Percentiles rank a stretch among this genome's conserved stretches.
These are phyloP conservation scores for Chytriomyces confervae DNA, from an alignment of 192 early-diverging fungal genomes.

Conservation along the genomic window DNA sequence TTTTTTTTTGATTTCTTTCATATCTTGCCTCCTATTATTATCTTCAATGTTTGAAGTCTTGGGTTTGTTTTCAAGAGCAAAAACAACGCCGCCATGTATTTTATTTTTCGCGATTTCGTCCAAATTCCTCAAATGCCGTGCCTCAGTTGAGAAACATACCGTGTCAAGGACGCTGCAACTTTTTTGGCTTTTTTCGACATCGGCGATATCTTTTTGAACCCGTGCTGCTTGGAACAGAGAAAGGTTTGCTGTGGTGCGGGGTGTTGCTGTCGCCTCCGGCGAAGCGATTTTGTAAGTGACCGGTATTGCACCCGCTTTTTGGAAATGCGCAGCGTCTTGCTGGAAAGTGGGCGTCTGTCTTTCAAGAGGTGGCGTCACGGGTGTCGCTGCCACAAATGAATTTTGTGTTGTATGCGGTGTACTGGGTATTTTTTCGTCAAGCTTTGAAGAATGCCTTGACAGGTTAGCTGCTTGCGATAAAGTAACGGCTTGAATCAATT, in stretches of 20 bases:
- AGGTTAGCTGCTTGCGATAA: background rate
- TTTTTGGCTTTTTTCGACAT: conserved; percentile 24
- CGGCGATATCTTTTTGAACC: conserved; percentile 16
- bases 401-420: too few species aligned
- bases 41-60: background rate
- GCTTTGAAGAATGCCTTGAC: too few species aligned
- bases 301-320: too few species aligned
- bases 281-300: too few species aligned
- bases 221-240: conserved; percentile 11
- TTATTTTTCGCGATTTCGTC: conserved; percentile 1
- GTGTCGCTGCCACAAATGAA: too few species aligned
- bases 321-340: too few species aligned
- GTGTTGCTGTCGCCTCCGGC: too few species aligned
- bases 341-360: too few species aligned
- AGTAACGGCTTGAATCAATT: background rate
- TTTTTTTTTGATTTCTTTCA: background rate
- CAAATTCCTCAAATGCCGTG: background rate
- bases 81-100: conserved; percentile 1
- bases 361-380: too few species aligned
- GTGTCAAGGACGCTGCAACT: conserved; percentile 2
- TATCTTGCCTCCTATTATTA: background rate
- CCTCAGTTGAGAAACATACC: conserved; percentile 14
- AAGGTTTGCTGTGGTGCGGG: background rate
- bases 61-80: background rate
- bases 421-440: too few species aligned